phyloP scores from a whole-genome alignment of 2,329 filamentous ascomycete genomes.

The Metarhizium sp. region DNA sequence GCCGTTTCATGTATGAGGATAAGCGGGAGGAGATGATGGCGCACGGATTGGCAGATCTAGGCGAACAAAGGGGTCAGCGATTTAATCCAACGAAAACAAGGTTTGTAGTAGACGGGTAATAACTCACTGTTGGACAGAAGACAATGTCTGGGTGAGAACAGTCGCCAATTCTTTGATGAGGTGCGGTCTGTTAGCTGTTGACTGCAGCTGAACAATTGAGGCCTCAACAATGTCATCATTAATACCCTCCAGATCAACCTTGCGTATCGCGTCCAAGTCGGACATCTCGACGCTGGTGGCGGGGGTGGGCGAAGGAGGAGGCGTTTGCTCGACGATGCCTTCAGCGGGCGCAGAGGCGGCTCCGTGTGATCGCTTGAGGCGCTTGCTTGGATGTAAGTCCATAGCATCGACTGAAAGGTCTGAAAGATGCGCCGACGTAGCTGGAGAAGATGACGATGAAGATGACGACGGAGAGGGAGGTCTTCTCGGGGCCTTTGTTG shows the following conservation, averaged over 20 bases:
- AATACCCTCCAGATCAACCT: constrained; percentile 64
- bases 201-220: constrained; percentile 79
- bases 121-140: constrained; percentile 85
- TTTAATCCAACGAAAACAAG: neutral
- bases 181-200: constrained; percentile 85
- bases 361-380: constrained; percentile 70
- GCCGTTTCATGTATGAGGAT: constrained; percentile 79
- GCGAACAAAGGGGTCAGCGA: constrained; percentile 19
- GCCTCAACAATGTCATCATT: constrained; percentile 93
- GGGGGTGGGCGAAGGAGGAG: constrained; percentile 34
- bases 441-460: constrained; percentile 21
- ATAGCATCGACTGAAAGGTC: constrained; percentile 19
- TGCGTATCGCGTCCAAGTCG: constrained; percentile 15
- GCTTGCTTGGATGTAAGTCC: constrained; percentile 46
- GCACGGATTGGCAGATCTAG: constrained; percentile 87
- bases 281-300: constrained; percentile 18
- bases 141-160: constrained; percentile 65
- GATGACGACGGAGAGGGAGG: constrained; percentile 19
- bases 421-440: constrained; percentile 11
- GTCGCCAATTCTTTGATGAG: constrained; percentile 87
- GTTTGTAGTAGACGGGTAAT: constrained; percentile 3
- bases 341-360: constrained; percentile 40
- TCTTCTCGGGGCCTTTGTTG: constrained; percentile 24
- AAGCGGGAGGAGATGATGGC: constrained; percentile 92
- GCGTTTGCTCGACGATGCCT: constrained; percentile 72